Evolutionary conservation across 768 basidiomycete genomes (phyloP).

Genomic region (Serendipita sp.): DNA sequence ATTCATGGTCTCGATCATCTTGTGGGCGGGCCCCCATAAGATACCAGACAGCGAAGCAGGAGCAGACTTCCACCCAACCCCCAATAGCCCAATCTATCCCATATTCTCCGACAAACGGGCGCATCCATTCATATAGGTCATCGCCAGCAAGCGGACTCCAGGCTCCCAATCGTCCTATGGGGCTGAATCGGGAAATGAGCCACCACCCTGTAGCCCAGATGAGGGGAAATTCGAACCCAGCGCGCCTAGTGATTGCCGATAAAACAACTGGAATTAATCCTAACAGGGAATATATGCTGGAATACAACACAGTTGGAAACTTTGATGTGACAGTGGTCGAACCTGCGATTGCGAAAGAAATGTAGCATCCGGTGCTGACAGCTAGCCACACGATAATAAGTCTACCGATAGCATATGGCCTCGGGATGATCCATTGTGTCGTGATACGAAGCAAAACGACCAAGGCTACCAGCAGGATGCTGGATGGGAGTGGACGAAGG

Average conservation of each 20-base stretch:
- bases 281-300: neutral
- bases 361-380: neutral
- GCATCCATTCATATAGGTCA: conserved; percentile 48
- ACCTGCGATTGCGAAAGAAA: neutral
- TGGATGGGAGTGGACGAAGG: neutral
- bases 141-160: conserved; percentile 46
- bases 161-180: conserved; percentile 51
- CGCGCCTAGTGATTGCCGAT: neutral
- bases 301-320: neutral
- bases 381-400: neutral
- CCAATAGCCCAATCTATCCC: conserved; percentile 58
- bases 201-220: conserved; percentile 55
- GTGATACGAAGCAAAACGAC: neutral
- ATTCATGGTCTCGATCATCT: neutral
- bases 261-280: neutral
- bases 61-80: conserved; percentile 56
- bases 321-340: neutral
- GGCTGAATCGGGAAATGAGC: conserved; percentile 35
- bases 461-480: neutral
- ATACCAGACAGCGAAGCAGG: conserved; percentile 36
- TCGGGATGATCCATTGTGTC: neutral
- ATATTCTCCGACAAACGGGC: conserved; percentile 37
- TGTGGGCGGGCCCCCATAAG: conserved; percentile 29
- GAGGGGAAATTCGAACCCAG: conserved; percentile 39
- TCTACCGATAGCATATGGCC: neutral